phyloP scores from a whole-genome alignment of 1,284 basidiomycete genomes.

The Schizophyllum commune region DNA sequence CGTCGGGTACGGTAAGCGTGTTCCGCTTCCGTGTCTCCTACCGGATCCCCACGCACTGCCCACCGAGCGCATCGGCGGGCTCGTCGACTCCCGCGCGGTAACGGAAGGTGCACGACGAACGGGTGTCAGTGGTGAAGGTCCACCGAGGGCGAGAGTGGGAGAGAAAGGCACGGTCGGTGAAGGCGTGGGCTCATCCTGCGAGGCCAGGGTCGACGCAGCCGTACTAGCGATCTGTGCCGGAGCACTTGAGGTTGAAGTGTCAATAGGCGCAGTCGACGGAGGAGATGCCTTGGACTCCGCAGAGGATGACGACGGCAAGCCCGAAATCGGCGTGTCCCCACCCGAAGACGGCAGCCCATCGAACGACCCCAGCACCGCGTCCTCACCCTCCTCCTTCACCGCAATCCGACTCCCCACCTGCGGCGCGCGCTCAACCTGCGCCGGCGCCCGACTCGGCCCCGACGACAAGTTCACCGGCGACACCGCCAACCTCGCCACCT shows the following conservation, averaged over 20 bases:
- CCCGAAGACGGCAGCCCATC: no score
- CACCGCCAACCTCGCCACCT: constrained; percentile 39
- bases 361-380: no score
- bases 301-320: no score
- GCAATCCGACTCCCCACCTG: background rate
- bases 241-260: no score
- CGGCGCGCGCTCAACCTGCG: constrained; percentile 4
- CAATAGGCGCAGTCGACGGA: no score
- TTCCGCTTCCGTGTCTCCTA: constrained; percentile 22
- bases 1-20: constrained; percentile 68
- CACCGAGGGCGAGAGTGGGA: constrained; percentile 21
- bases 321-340: no score
- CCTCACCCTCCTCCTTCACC: no score
- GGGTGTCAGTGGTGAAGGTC: constrained; percentile 30
- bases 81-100: constrained; percentile 54
- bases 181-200: constrained; percentile 12
- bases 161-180: constrained; percentile 7
- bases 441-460: constrained; percentile 4
- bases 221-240: no score
- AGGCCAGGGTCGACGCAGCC: no score
- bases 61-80: constrained; percentile 49
- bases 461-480: constrained; percentile 44
- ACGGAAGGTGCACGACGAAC: no score
- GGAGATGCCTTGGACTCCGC: no score
- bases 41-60: constrained; percentile 27